Conservation (phyloP, 192 early-diverging fungal species). For the Backusella parvicylindrica region DNA sequence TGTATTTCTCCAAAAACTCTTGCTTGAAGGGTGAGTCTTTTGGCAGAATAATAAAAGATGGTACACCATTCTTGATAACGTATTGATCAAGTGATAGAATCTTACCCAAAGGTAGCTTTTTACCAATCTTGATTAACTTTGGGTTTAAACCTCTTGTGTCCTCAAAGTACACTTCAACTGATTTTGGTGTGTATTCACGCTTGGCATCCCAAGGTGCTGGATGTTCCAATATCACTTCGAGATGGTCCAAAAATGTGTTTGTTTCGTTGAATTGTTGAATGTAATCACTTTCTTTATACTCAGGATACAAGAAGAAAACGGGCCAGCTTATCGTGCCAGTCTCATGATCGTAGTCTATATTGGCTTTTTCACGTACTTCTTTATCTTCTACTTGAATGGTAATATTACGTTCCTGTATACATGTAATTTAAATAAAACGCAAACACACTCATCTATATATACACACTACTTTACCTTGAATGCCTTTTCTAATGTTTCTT, state of each 20-base stretch:
- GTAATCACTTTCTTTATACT: conserved; percentile 86
- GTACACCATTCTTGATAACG: conserved; percentile 78
- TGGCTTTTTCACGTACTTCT: conserved; percentile 33
- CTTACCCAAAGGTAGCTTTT: conserved; percentile 57
- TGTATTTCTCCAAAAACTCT: conserved; percentile 62
- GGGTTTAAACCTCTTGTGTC: conserved; percentile 42
- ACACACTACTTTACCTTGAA: conserved; percentile 42
- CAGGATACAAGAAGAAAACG: conserved; percentile 92
- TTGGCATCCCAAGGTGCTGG: conserved; percentile 82
- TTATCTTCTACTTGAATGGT: conserved; percentile 39
- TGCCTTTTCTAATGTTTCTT: conserved; percentile 46
- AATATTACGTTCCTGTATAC: conserved; percentile 41
- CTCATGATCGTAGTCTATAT: conserved; percentile 47
- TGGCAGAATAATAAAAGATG: conserved; percentile 85
- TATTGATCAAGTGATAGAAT: conserved; percentile 64
- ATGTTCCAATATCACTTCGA: conserved; percentile 77
- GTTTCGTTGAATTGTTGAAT: conserved; percentile 84
- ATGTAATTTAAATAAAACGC: too few relatives aligned
- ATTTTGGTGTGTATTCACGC: conserved; percentile 63
- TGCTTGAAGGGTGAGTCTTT: conserved; percentile 56
- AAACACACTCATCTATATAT: not conserved
- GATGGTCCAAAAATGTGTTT: conserved; percentile 77
- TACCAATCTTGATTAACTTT: conserved; percentile 64
- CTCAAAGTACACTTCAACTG: conserved; percentile 82
- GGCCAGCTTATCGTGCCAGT: conserved; percentile 73